A percentile compares a stretch with the other conserved stretches of the same genome.
Evolutionary conservation across 2,329 filamentous ascomycete genomes (phyloP).

Genomic region (Colletotrichum kahawae): DNA sequence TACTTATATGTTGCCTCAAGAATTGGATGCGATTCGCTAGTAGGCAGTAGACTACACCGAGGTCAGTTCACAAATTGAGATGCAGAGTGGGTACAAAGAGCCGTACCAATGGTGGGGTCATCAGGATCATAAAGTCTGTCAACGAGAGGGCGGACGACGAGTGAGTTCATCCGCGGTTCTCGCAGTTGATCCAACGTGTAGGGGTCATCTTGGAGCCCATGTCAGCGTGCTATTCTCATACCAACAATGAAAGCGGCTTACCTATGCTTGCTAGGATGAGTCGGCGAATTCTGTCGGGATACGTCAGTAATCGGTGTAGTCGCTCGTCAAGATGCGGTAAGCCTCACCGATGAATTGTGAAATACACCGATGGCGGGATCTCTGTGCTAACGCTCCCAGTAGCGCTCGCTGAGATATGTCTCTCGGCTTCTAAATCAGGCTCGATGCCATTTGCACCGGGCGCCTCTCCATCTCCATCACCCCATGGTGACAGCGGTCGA

Average conservation of each 20-base stretch:
- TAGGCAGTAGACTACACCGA: constrained; percentile 66
- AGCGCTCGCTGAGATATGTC: not conserved
- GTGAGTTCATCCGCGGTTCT: constrained; percentile 70
- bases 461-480: not conserved
- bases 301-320: not conserved
- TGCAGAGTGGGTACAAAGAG: not conserved
- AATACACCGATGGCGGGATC: constrained; percentile 1
- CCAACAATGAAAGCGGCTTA: not conserved
- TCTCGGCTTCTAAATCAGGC: constrained; percentile 11
- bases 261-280: constrained; percentile 16
- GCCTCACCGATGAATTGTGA: constrained; percentile 17
- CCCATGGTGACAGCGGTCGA: constrained; percentile 18
- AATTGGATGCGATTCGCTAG: constrained; percentile 75
- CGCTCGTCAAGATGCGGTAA: not conserved
- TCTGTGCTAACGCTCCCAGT: constrained; percentile 10
- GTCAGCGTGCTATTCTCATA: too few relatives aligned
- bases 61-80: not conserved
- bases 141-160: constrained; percentile 70
- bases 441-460: not conserved
- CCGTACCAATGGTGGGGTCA: constrained; percentile 65
- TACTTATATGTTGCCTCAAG: constrained; percentile 67
- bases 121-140: constrained; percentile 69
- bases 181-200: constrained; percentile 66
- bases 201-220: constrained; percentile 38
- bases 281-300: not conserved